phyloP scores from a whole-genome alignment of 768 basidiomycete genomes.

The Naganishia antarctica region DNA sequence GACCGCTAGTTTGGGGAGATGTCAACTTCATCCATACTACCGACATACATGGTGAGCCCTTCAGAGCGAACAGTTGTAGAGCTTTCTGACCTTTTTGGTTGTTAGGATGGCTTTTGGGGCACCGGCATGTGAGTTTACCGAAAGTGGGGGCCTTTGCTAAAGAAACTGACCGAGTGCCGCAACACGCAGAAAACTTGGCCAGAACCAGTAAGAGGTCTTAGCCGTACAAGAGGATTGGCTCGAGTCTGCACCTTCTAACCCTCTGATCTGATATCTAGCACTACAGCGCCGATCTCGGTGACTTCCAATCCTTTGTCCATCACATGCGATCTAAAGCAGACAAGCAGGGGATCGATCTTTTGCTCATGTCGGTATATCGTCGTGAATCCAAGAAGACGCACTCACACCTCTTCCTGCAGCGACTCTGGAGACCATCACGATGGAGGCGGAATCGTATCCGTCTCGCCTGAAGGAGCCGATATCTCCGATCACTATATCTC shows the following conservation, averaged over 20 bases:
- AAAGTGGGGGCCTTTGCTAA: background rate
- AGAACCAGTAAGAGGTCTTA: slow-evolving; percentile 46
- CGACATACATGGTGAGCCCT: slow-evolving; percentile 60
- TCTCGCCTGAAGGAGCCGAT: slow-evolving; percentile 29
- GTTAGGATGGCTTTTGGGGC: slow-evolving; percentile 69
- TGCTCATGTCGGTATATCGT: slow-evolving; percentile 55
- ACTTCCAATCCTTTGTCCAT: slow-evolving; percentile 76
- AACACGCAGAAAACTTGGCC: slow-evolving; percentile 44
- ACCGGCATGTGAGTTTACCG: slow-evolving; percentile 54
- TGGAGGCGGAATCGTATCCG: slow-evolving; percentile 44
- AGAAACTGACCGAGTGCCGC: slow-evolving; percentile 5
- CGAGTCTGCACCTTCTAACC: too few relatives aligned
- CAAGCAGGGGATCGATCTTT: slow-evolving; percentile 71
- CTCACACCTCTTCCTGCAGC: slow-evolving; percentile 7
- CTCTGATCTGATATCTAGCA: too few relatives aligned
- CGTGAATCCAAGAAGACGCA: background rate
- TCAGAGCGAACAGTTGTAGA: background rate
- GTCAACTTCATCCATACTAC: slow-evolving; percentile 83
- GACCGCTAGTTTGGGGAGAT: slow-evolving; percentile 77
- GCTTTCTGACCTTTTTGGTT: background rate
- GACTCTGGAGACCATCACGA: slow-evolving; percentile 49
- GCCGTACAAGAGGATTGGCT: too few relatives aligned
- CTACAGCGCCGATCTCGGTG: slow-evolving; percentile 63
- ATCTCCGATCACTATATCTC: slow-evolving; percentile 66
- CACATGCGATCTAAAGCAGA: slow-evolving; percentile 75